These are phyloP conservation scores for Chaetomiaceae sp. DNA, from an alignment of 2,329 filamentous ascomycete genomes.

Conservation along the genomic window DNA sequence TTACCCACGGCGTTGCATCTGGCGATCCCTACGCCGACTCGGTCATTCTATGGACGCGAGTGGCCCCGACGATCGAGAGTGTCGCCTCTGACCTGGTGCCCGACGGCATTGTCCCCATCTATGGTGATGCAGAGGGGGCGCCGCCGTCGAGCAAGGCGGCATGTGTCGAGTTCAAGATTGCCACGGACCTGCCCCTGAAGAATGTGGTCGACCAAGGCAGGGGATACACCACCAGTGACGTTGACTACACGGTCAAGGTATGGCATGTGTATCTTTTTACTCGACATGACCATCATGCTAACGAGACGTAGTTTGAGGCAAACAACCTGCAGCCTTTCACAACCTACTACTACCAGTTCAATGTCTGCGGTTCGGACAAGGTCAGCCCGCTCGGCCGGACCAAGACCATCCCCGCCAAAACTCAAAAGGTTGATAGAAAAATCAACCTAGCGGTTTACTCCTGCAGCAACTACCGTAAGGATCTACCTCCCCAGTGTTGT, in stretches of 20 bases:
- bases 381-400: conserved; percentile 62
- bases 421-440: conserved; percentile 50
- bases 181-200: conserved; percentile 40
- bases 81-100: conserved; percentile 41
- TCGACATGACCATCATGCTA: no score
- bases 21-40: conserved; percentile 48
- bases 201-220: conserved; percentile 50
- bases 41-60: conserved; percentile 49
- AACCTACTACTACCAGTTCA: conserved; percentile 67
- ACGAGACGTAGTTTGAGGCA: conserved; percentile 54
- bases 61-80: conserved; percentile 40
- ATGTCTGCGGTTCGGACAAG: conserved; percentile 58
- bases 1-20: conserved; percentile 55
- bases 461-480: conserved; percentile 62
- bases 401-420: conserved; percentile 60
- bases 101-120: conserved; percentile 38
- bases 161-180: conserved; percentile 63
- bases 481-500: background rate
- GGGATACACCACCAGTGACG: conserved; percentile 66
- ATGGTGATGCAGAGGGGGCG: conserved; percentile 41
- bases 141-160: conserved; percentile 52
- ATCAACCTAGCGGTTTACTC: conserved; percentile 66
- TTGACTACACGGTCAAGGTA: conserved; percentile 70
- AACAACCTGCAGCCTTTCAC: conserved; percentile 58
- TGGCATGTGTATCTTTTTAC: no score